Percentiles rank a stretch among this genome's conserved stretches.
Conservation (phyloP, 495 filamentous ascomycete genomes). For the Aspergillus panamensis region DNA sequence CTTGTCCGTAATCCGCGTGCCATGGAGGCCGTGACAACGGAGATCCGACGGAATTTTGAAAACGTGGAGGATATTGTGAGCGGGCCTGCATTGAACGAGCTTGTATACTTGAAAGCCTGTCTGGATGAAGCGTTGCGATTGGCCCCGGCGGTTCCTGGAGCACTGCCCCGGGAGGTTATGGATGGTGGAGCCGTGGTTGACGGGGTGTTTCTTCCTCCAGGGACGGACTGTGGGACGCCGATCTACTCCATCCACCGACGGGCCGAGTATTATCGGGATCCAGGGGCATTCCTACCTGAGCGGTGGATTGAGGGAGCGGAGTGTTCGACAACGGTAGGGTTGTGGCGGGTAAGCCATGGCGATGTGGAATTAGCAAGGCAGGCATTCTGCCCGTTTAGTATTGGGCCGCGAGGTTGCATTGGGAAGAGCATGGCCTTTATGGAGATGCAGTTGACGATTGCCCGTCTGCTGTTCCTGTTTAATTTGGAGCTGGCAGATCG, state of each 20-base stretch:
- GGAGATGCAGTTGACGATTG: constrained; percentile 51
- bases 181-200: constrained; percentile 53
- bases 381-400: constrained; percentile 56
- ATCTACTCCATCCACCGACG: constrained; percentile 58
- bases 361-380: constrained; percentile 36
- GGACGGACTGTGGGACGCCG: constrained; percentile 50
- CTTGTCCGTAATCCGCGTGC: constrained; percentile 48
- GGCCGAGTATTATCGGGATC: constrained; percentile 49
- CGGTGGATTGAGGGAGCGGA: constrained; percentile 51
- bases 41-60: constrained; percentile 52
- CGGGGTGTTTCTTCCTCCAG: constrained; percentile 48
- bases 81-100: constrained; percentile 46
- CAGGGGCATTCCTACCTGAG: constrained; percentile 48
- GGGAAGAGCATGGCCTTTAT: constrained; percentile 56
- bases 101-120: constrained; percentile 57
- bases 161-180: constrained; percentile 55
- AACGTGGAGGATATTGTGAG: constrained; percentile 53
- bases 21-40: constrained; percentile 43
- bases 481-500: constrained; percentile 42
- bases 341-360: constrained; percentile 35
- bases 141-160: constrained; percentile 56
- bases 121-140: constrained; percentile 65
- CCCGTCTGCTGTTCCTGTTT: constrained; percentile 45
- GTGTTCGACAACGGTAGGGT: constrained; percentile 18
- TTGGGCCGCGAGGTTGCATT: constrained; percentile 55